Conservation (phyloP, 2,329 filamentous ascomycete species). For the Diaporthe batatas region DNA sequence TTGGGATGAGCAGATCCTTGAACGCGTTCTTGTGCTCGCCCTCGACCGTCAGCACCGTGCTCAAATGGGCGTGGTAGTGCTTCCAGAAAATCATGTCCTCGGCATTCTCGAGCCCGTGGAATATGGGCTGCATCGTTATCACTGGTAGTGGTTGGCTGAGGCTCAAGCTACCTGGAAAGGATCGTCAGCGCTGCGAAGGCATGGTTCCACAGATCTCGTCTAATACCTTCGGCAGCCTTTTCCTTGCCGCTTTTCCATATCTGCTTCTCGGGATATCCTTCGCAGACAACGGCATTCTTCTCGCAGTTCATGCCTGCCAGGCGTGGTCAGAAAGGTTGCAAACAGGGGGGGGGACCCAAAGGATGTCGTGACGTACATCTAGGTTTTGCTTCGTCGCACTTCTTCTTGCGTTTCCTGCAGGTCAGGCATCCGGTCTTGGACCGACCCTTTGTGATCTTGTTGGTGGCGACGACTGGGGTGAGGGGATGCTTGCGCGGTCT, state of each 20-base stretch:
- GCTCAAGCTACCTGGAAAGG: constrained; percentile 47
- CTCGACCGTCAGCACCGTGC: constrained; percentile 84
- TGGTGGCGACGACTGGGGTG: constrained; percentile 66
- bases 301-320: constrained; percentile 83
- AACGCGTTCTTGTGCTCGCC: constrained; percentile 87
- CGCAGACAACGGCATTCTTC: constrained; percentile 92
- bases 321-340: not conserved
- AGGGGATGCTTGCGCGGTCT: constrained; percentile 86
- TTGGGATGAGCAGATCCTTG: constrained; percentile 84
- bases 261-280: constrained; percentile 89
- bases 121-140: constrained; percentile 74
- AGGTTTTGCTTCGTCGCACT: constrained; percentile 78
- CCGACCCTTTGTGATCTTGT: constrained; percentile 82
- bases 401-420: constrained; percentile 78
- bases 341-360: not conserved
- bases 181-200: constrained; percentile 16
- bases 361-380: constrained; percentile 65
- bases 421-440: constrained; percentile 79
- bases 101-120: constrained; percentile 83
- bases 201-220: not conserved
- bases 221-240: constrained; percentile 76
- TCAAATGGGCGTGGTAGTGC: constrained; percentile 85
- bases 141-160: constrained; percentile 61
- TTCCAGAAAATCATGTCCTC: constrained; percentile 86
- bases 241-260: constrained; percentile 90